Base-by-base conservation (phyloP, 805 yeast genomes). In the Hanseniaspora lachancei region DNA sequence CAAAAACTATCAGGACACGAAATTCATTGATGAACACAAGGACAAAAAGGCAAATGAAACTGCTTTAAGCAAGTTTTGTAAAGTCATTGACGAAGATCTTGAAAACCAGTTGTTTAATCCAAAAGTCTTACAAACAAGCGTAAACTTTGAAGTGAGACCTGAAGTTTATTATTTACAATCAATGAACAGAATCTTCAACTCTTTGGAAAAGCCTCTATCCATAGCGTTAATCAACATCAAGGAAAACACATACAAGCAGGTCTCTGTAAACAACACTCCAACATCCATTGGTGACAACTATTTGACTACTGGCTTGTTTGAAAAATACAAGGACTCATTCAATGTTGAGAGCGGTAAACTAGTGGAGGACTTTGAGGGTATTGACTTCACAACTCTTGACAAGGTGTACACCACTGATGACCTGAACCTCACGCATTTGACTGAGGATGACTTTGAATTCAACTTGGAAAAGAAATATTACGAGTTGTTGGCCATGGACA, bases 401-500 rank as follows among this genome's bases (percentile, higher is more conserved):
- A 9, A 41, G 58, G 15, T 60, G 63, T 36, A 39, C 36, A 23
- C 58, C 44, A 16, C 18, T 52, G n/a, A 58, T 21, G 29, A 60
- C 0, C 61, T 47, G 6, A 48, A 54, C 8, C 57, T 60, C 23
- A 49, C 55, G 32, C 57, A 62, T 23, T 54, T 68, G 13, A 40
- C 55, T 2, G 55, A 58, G 21, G 61, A 60, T n/a, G 66, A 63
- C 50, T 68, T 67, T 35, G 62, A 60, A 44, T 66, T 68, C 47
- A 65, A 68, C 57, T 59, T 62, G 2, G 10, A 49, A 16, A 59
- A 56, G 8, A 64, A 63, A 49, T 63, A 67, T 15, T 46, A 58
- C 13, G 66, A 65, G 43, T 54, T 64, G 23, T 52, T 59, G 12
- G 52, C 65, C 5, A 48, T 49, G 5, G 63, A 63, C 27, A 66